Evolutionary conservation across 2,329 filamentous ascomycete species (phyloP), one percentile per base, ranked within the genome.

Genomic region (Pyrenochaeta sp.): DNA sequence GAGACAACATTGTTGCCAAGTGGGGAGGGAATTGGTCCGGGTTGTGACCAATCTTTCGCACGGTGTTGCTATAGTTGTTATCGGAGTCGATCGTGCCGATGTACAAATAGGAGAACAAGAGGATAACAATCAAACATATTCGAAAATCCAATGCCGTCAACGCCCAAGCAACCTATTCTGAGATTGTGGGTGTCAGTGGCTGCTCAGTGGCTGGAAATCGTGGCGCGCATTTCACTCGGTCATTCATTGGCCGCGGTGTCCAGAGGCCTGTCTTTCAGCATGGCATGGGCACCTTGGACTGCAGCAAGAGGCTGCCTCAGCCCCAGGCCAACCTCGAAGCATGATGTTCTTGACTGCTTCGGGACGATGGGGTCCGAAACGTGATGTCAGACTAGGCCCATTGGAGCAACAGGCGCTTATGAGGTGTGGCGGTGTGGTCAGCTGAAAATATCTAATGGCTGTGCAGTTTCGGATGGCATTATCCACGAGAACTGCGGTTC

Each of bases 111-210:
- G 9, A 44, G 35, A 27, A 3, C 19, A 22, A 8, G 31, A 34
- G 31, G 31, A 20, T 21, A 34, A 7, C 19, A 22, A 34, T 9
- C n/a, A 13, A 34, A 49, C 41, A 45, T 45, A 36, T 42, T 41
- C 40, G 17, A 36, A 22, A 31, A 20, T 24, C 34, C 31, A 32
- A 14, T 31, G 30, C 42, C 36, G 13, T 17, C 30, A 23, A 43
- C 15, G 41, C 13, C 20, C 19, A 39, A 20, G 19, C 45, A 31
- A 31, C 29, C 35, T 23, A 44, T 43, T 32, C 38, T 56, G 58
- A 60, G 51, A 42, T 40, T 41, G 44, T 59, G 59, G 58, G 59
- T 56, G 57, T 32, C 34, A 19, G 57, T 60, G 57, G 55, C 55
- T 59, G 53, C 15, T 52, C n/a, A 13, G 22, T 18, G 38, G 39